Conservation (phyloP, 225 moss, liverwort and hornwort species). For the Physcomitrium patens region DNA sequence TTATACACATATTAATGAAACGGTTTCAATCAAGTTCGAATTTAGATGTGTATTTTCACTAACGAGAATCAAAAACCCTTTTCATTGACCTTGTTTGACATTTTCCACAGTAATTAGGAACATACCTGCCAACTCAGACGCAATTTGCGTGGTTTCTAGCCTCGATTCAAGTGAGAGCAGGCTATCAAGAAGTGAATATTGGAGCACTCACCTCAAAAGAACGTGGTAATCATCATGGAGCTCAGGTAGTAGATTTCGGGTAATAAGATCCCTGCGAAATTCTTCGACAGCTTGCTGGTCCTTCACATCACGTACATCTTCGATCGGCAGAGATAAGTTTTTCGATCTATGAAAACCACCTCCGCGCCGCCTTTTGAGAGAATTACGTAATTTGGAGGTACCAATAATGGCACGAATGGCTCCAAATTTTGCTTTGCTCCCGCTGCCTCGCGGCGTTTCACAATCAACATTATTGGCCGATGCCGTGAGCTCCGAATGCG, state of each 20-base stretch:
- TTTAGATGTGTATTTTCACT: too few species aligned
- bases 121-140: not conserved
- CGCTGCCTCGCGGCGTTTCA: conserved; percentile 37
- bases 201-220: conserved; percentile 47
- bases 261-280: conserved; percentile 55
- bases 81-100: too few species aligned
- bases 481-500: conserved; percentile 35
- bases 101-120: too few species aligned
- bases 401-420: conserved; percentile 57
- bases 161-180: not conserved
- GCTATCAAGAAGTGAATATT: conserved; percentile 1
- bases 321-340: conserved; percentile 54
- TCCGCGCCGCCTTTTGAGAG: conserved; percentile 50
- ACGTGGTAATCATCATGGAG: conserved; percentile 63
- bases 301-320: conserved; percentile 58
- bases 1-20: too few species aligned
- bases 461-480: conserved; percentile 39
- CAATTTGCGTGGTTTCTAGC: not conserved
- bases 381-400: conserved; percentile 49
- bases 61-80: too few species aligned
- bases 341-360: conserved; percentile 38
- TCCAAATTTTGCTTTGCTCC: conserved; percentile 54
- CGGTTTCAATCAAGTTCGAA: too few species aligned
- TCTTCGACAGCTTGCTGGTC: conserved; percentile 60
- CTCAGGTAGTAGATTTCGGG: conserved; percentile 45